phyloP scores from a whole-genome alignment of 257 asterid species.

The Leptodermis oblonga region DNA sequence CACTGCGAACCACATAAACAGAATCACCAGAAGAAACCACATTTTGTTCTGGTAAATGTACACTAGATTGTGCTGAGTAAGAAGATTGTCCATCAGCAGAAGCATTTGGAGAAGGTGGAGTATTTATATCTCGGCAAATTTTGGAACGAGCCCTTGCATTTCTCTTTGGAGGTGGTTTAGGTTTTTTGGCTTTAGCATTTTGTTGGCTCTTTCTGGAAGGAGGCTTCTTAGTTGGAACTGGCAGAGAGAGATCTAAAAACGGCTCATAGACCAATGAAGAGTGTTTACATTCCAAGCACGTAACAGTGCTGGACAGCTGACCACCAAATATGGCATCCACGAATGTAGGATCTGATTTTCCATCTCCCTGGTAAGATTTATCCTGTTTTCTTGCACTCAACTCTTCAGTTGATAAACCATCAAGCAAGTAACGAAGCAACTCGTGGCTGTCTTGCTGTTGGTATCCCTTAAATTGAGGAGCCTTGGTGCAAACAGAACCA shows the following conservation, averaged over 20 bases:
- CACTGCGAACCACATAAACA: conserved; percentile 31
- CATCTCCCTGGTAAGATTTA: conserved; percentile 32
- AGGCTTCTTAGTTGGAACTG: conserved; percentile 83
- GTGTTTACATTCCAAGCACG: conserved; percentile 81
- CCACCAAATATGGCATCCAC: conserved; percentile 88
- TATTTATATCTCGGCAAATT: conserved; percentile 36
- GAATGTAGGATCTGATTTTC: conserved; percentile 41
- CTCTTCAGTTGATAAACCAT: conserved; percentile 73
- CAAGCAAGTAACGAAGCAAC: conserved; percentile 81
- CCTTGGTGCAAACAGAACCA: conserved; percentile 66
- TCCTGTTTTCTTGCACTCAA: conserved; percentile 39
- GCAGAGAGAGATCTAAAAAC: conserved; percentile 79
- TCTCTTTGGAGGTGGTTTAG: conserved; percentile 66
- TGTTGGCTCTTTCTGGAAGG: conserved; percentile 42
- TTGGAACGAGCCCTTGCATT: conserved; percentile 41
- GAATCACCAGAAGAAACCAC: conserved; percentile 34
- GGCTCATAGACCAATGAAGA: conserved; percentile 74
- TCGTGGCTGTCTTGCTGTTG: conserved; percentile 98
- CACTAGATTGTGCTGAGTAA: conserved; percentile 28
- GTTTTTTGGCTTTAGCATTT: conserved; percentile 55
- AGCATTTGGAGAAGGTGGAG: conserved; percentile 30
- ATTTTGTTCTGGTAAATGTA: conserved; percentile 28
- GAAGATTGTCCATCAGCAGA: conserved; percentile 32
- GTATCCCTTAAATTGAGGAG: conserved; percentile 88
- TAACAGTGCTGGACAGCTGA: conserved; percentile 64